Evolutionary conservation across 257 asterid species (phyloP).

Genomic region (Solanum chiquidenum): DNA sequence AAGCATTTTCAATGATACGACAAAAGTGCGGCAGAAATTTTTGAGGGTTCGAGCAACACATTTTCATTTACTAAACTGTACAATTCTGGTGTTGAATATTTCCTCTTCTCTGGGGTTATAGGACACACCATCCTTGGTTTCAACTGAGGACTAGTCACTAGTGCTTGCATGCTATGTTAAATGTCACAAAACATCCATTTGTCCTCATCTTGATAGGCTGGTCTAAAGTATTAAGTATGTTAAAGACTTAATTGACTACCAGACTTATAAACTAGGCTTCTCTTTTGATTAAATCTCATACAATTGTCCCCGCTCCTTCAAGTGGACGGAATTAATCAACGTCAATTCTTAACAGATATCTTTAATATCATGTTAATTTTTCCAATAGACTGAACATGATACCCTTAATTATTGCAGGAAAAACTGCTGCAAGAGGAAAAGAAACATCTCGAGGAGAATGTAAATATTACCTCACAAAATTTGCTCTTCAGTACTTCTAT

Average conservation of each 20-base stretch:
- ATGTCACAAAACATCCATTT: background rate
- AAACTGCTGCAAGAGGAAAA: background rate
- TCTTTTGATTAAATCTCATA: background rate
- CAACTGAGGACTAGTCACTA: background rate
- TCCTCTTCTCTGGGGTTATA: background rate
- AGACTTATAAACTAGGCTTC: background rate
- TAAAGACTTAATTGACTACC: background rate
- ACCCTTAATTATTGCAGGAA: background rate
- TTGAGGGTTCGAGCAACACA: background rate
- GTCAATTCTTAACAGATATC: background rate
- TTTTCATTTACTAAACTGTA: background rate
- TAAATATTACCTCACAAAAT: background rate
- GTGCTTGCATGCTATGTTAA: no score
- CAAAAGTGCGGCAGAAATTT: background rate
- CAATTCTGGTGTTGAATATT: background rate
- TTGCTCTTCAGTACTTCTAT: background rate
- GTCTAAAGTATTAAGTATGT: background rate
- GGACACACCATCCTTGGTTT: background rate
- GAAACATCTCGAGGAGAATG: background rate
- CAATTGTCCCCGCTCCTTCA: background rate
- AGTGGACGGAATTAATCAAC: background rate
- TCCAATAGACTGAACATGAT: background rate
- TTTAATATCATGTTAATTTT: background rate
- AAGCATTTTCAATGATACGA: background rate
- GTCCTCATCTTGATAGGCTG: background rate